Evolutionary conservation across 805 yeast species (phyloP), one percentile per base, ranked within the genome.

Genomic region (Yarrowia sp.): DNA sequence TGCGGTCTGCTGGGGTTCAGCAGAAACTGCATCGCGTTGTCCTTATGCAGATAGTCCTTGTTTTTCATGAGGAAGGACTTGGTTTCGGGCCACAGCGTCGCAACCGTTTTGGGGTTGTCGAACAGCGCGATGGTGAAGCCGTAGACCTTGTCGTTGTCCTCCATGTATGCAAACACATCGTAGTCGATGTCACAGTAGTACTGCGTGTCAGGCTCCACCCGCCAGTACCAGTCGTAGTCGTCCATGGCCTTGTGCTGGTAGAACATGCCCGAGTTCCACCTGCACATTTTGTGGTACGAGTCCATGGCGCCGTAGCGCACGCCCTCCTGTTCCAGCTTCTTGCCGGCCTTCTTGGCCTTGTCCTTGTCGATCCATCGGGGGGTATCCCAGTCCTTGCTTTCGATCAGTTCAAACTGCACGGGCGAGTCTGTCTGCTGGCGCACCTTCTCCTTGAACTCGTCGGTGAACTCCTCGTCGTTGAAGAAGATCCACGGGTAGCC

Each of bases 131-230:
- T 87, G 35, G 93, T 90, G 75, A 92, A 93, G 2, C 96, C 96
- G 72, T 93, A 94, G 64, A 83, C 85, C 74, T 91, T 91, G 64
- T 82, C 77, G 67, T 88, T 84, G 63, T 84, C 85, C 68, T 90
- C 80, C 87, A 93, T 81, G 66, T 85, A 81, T 69, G 83, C 81
- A 77, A 93, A 93, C 14, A 97, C 91, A 73, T 93, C 99, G 76
- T 76, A 73, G 33, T 64, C 46, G 58, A 71, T 72, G 74, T 94
- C 97, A 75, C 98, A 94, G 72, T 79, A 88, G 72, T 88, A 88
- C 69, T 88, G 85, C 49, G 92, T 91, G 66, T 86, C 90, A 0
- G 99, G 99, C 73, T 93, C 99, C 12, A 93, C 97, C 66, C 99
- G 81, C 84, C 96, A 92, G 76, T 93, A 93, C 80, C 87, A 94